phyloP scores from a whole-genome alignment of 805 yeast species.

The Hyphopichia homilentoma region DNA sequence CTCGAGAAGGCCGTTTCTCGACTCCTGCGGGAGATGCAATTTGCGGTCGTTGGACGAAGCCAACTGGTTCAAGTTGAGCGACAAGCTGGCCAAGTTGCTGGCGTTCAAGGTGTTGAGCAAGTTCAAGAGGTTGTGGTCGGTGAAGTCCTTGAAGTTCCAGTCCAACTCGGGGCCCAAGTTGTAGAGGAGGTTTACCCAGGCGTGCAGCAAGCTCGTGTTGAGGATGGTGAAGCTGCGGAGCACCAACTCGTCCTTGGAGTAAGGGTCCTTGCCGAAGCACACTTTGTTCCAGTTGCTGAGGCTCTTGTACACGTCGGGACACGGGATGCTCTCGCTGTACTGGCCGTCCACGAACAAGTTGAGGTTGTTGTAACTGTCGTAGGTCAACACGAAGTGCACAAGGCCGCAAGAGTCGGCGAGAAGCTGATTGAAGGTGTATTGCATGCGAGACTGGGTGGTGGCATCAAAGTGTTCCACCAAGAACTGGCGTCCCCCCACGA shows the following conservation, averaged over 20 bases:
- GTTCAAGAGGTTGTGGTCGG: conserved; percentile 33
- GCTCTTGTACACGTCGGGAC: conserved; percentile 26
- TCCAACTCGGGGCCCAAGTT: conserved; percentile 43
- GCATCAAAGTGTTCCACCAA: conserved; percentile 24
- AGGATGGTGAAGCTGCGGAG: conserved; percentile 38
- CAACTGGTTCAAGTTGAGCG: conserved; percentile 9
- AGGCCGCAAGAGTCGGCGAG: conserved; percentile 17
- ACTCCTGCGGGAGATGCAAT: too few relatives aligned
- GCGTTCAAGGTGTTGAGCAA: conserved; percentile 39
- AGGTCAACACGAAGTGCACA: conserved; percentile 34
- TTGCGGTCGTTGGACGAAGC: neutral
- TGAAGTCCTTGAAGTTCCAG: conserved; percentile 43
- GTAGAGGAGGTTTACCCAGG: conserved; percentile 51
- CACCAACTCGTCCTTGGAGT: conserved; percentile 22
- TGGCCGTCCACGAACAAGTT: conserved; percentile 50
- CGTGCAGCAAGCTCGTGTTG: conserved; percentile 32
- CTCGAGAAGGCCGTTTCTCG: too few relatives aligned
- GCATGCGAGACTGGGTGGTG: conserved; percentile 21
- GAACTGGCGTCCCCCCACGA: conserved; percentile 27
- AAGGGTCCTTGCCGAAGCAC: conserved; percentile 24
- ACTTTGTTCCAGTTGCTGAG: conserved; percentile 32
- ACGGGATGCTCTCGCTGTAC: conserved; percentile 40
- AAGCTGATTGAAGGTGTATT: conserved; percentile 32
- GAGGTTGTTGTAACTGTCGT: conserved; percentile 33
- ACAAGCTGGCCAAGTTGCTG: conserved; percentile 31